These are phyloP conservation scores for Pythium oligandrum DNA, from an alignment of 352 stramenopile species.

Conservation along the genomic window DNA sequence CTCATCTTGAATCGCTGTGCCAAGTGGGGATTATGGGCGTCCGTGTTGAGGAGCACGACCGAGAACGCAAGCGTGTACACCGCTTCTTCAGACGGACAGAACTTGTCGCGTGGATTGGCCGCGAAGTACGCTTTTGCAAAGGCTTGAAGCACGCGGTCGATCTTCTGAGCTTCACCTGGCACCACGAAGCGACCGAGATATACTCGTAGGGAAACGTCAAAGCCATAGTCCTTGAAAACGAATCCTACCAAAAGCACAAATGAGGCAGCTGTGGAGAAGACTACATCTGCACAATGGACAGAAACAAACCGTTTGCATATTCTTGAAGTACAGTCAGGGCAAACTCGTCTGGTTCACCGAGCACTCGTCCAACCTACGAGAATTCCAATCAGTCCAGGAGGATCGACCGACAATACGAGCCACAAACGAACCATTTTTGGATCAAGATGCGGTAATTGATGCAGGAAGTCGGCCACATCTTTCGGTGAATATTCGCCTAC, in stretches of 20 bases:
- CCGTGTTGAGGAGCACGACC: conserved; percentile 73
- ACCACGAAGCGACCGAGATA: conserved; percentile 69
- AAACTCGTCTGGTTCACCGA: conserved; percentile 59
- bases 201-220: conserved; percentile 68
- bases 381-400: too few species aligned
- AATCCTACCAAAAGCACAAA: conserved; percentile 30
- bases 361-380: conserved; percentile 46
- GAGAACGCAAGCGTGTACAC: conserved; percentile 80
- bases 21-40: conserved; percentile 69
- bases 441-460: conserved; percentile 61
- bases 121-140: conserved; percentile 64
- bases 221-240: conserved; percentile 45
- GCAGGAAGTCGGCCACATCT: conserved; percentile 59
- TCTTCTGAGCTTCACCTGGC: conserved; percentile 77
- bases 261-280: not conserved
- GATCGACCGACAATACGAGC: not conserved
- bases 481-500: conserved; percentile 38
- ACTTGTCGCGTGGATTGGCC: conserved; percentile 41
- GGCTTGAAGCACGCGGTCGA: conserved; percentile 79
- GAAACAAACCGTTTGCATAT: conserved; percentile 45
- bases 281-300: too few species aligned
- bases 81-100: conserved; percentile 64
- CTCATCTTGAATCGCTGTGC: conserved; percentile 68
- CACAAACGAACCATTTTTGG: conserved; percentile 44
- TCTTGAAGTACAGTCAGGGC: conserved; percentile 60